Evolutionary conservation across 768 basidiomycete genomes (phyloP).

Genomic region (Kockovaella imperatae): DNA sequence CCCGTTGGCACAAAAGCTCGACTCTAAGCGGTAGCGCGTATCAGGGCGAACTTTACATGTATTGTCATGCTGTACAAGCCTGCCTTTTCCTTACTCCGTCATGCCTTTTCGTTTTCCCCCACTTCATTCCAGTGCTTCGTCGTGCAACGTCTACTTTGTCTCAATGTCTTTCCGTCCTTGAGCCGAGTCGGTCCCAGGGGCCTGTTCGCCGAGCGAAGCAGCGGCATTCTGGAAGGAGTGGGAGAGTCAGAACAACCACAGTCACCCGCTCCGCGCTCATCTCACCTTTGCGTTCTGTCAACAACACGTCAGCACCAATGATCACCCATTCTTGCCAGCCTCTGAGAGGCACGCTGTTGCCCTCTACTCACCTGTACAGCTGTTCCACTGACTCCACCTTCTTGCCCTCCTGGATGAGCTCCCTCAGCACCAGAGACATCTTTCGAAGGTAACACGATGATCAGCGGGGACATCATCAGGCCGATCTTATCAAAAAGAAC

Average conservation of each 20-base stretch:
- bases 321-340: neutral
- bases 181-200: no score
- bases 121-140: no score
- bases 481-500: neutral
- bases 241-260: neutral
- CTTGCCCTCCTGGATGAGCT: neutral
- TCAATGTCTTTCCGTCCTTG: neutral
- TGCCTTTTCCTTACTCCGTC: neutral
- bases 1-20: constrained; percentile 16
- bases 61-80: neutral
- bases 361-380: neutral
- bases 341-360: neutral
- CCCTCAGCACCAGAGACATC: neutral
- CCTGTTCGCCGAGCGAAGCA: neutral
- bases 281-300: neutral
- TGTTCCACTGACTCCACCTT: neutral
- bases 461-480: neutral
- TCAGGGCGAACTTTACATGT: neutral
- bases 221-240: neutral
- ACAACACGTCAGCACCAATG: neutral
- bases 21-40: constrained; percentile 4
- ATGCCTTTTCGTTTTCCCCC: no score
- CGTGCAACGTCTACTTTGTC: constrained; percentile 3
- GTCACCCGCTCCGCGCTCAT: neutral
- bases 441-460: neutral